phyloP scores from a whole-genome alignment of 1,284 basidiomycete species.

The Phellinidium pouzarii region DNA sequence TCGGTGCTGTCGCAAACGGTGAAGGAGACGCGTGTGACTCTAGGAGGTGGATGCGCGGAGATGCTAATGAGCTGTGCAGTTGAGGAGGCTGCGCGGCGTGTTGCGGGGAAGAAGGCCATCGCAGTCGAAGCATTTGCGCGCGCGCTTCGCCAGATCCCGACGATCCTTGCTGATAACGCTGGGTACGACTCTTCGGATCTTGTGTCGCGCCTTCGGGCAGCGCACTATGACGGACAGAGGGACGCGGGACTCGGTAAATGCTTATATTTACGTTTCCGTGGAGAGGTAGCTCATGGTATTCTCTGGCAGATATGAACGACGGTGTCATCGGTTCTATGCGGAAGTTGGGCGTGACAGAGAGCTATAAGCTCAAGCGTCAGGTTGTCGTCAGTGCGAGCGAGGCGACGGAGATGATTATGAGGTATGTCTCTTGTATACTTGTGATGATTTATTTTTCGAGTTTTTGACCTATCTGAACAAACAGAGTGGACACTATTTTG shows the following conservation, averaged over 20 bases:
- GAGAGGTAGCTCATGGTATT: neutral
- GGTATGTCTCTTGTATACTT: conserved; percentile 45
- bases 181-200: conserved; percentile 97
- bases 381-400: conserved; percentile 93
- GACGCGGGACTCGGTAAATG: conserved; percentile 81
- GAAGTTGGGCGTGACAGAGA: conserved; percentile 86
- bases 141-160: conserved; percentile 92
- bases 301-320: conserved; percentile 70
- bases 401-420: conserved; percentile 97
- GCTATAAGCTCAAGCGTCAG: conserved; percentile 95
- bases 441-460: neutral
- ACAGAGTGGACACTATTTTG: conserved; percentile 45
- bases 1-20: conserved; percentile 97
- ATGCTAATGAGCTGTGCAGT: conserved; percentile 96
- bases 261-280: neutral
- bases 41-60: conserved; percentile 96
- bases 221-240: conserved; percentile 84
- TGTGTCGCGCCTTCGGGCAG: conserved; percentile 84
- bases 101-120: conserved; percentile 93
- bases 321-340: conserved; percentile 87
- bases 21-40: conserved; percentile 89
- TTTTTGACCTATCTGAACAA: neutral
- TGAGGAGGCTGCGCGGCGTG: conserved; percentile 80
- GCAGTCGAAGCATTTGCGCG: conserved; percentile 89
- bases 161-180: conserved; percentile 95